Conservation (phyloP, 2,329 filamentous ascomycete genomes). For the Colletotrichum sp. region DNA sequence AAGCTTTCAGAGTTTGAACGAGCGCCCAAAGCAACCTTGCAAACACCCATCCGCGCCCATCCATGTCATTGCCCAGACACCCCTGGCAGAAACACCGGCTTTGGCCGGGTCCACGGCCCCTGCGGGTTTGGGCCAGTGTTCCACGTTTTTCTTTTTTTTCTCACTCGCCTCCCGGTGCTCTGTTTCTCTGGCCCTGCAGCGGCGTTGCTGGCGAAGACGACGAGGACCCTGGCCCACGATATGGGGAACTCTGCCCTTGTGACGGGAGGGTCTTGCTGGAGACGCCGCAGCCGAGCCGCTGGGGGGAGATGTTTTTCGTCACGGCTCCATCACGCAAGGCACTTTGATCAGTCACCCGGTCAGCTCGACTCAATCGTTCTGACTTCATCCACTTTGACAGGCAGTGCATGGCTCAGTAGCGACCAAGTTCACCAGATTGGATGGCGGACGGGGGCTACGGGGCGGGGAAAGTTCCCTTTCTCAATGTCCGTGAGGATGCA, state of each 20-base stretch:
- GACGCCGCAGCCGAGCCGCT: not conserved
- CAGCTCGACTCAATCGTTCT: slow-evolving; percentile 4
- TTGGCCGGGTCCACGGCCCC: not conserved
- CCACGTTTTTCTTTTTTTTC: not conserved
- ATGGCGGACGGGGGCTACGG: not conserved
- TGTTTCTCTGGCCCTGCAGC: not conserved
- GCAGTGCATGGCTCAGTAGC: not conserved
- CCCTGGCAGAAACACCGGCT: slow-evolving; percentile 6
- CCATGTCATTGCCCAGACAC: not conserved
- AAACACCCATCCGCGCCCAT: not conserved
- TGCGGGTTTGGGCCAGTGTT: not conserved
- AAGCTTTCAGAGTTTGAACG: not conserved
- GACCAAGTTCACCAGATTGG: not conserved
- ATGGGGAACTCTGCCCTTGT: not conserved
- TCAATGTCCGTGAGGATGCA: not conserved
- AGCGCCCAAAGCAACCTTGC: slow-evolving; percentile 2
- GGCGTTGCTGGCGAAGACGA: not conserved
- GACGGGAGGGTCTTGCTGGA: not conserved
- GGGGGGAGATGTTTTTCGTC: not conserved
- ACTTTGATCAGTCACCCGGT: not conserved
- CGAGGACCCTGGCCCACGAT: not conserved
- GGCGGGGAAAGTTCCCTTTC: not conserved
- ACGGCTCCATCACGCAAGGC: slow-evolving; percentile 1
- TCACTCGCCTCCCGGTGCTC: not conserved
- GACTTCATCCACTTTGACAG: not conserved